Percentiles rank a stretch among this genome's conserved stretches.
Evolutionary conservation across 2,329 filamentous ascomycete genomes (phyloP).

Genomic region (Ophiosphaerella korrae): DNA sequence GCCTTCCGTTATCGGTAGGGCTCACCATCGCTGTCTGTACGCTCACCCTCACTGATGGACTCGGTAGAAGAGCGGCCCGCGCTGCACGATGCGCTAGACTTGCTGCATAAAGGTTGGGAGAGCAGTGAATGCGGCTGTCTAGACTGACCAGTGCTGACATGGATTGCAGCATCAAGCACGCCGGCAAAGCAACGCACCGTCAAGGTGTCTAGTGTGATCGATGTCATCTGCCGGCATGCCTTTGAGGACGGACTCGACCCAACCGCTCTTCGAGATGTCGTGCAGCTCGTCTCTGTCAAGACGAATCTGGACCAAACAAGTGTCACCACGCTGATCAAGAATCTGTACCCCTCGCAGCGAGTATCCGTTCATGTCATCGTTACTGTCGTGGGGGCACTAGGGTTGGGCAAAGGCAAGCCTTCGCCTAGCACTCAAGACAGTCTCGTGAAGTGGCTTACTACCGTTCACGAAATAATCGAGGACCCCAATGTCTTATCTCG

Average conservation of each 20-base stretch:
- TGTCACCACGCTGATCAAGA: slow-evolving; percentile 70
- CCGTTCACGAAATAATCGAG: slow-evolving; percentile 74
- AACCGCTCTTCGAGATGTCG: slow-evolving; percentile 64
- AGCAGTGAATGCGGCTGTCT: slow-evolving; percentile 24
- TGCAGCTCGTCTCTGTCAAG: slow-evolving; percentile 69
- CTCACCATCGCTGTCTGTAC: neutral
- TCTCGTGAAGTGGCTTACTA: slow-evolving; percentile 77
- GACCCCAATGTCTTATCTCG: slow-evolving; percentile 67
- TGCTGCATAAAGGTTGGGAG: slow-evolving; percentile 42
- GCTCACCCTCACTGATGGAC: slow-evolving; percentile 28
- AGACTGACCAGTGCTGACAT: slow-evolving; percentile 27
- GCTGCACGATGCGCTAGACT: slow-evolving; percentile 44
- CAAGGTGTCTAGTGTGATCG: slow-evolving; percentile 67
- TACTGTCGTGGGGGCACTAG: slow-evolving; percentile 73
- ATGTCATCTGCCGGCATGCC: slow-evolving; percentile 65
- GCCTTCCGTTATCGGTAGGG: slow-evolving; percentile 38
- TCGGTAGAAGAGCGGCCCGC: slow-evolving; percentile 34
- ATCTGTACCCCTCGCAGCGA: slow-evolving; percentile 73
- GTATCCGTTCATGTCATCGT: slow-evolving; percentile 67
- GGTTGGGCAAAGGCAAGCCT: slow-evolving; percentile 77
- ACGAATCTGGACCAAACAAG: slow-evolving; percentile 78
- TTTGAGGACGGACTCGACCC: slow-evolving; percentile 72
- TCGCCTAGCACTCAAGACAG: slow-evolving; percentile 71
- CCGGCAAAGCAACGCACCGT: slow-evolving; percentile 69
- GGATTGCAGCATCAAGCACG: slow-evolving; percentile 39